phyloP scores from a whole-genome alignment of 257 asterid genomes.

The Salvia rosmarinus region DNA sequence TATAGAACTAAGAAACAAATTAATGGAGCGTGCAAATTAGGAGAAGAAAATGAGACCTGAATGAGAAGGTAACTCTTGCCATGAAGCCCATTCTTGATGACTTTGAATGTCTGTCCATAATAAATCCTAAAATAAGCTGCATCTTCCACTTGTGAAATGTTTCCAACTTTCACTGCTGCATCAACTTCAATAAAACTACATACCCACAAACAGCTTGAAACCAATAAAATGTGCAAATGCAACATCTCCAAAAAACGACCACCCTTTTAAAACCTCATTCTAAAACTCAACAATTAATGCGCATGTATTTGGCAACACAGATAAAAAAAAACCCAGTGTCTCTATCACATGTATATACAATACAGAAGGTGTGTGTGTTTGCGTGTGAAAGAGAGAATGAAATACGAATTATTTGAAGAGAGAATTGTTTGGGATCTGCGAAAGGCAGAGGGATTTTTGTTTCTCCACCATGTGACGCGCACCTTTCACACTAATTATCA shows the following conservation, averaged over 20 bases:
- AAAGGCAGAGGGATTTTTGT: conserved; percentile 21
- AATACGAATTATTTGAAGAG: conserved; percentile 35
- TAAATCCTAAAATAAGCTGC: conserved; percentile 67
- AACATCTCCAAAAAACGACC: conserved; percentile 18
- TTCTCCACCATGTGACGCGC: conserved; percentile 28
- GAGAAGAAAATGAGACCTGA: conserved; percentile 50
- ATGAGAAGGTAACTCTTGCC: conserved; percentile 96
- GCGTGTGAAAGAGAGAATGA: not conserved
- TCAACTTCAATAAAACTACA: conserved; percentile 12
- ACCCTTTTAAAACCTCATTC: not conserved
- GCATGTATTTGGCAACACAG: not conserved
- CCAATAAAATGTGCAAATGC: conserved; percentile 37
- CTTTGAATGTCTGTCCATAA: conserved; percentile 92
- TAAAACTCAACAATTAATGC: not conserved
- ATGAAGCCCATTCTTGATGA: conserved; percentile 89
- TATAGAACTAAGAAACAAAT: too few relatives aligned
- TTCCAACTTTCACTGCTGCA: conserved; percentile 64
- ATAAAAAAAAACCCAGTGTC: too few relatives aligned
- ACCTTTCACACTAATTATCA: not conserved
- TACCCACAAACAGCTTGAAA: conserved; percentile 32
- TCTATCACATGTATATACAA: too few relatives aligned
- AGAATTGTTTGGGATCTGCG: conserved; percentile 51
- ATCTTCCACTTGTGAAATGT: conserved; percentile 74
- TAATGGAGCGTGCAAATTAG: too few relatives aligned
- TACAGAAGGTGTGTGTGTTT: not conserved